Percentiles rank a stretch among this genome's conserved stretches.
Evolutionary conservation across 179 eudicot species (phyloP).

Genomic region (Beta corolliflora): DNA sequence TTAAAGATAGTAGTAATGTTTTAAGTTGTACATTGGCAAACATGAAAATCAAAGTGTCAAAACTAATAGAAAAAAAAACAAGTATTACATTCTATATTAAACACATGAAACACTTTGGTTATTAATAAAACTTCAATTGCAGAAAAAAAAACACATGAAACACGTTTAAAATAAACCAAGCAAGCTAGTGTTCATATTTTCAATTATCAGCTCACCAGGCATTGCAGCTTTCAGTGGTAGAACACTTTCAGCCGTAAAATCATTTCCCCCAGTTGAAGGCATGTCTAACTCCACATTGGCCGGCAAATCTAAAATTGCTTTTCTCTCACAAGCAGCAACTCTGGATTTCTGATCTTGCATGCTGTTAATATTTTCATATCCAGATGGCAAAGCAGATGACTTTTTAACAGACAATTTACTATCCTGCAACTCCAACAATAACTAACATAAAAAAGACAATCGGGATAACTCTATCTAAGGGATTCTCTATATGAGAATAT

Average conservation of each 20-base stretch:
- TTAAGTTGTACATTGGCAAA: too few species aligned
- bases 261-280: slow-evolving; percentile 45
- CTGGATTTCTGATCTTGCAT: slow-evolving; percentile 41
- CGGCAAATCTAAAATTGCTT: slow-evolving; percentile 40
- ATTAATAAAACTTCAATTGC: too few species aligned
- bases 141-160: neutral
- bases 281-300: slow-evolving; percentile 43
- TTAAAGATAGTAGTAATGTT: too few species aligned
- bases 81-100: too few species aligned
- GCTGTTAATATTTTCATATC: slow-evolving; percentile 34
- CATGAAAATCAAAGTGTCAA: too few species aligned
- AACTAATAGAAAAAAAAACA: too few species aligned
- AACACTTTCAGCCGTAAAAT: slow-evolving; percentile 35
- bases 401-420: slow-evolving; percentile 34
- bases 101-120: too few species aligned
- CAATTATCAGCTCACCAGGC: slow-evolving; percentile 49
- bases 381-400: slow-evolving; percentile 27
- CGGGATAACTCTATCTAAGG: neutral
- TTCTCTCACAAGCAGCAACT: slow-evolving; percentile 38
- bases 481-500: neutral
- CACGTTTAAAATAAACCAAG: neutral
- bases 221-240: slow-evolving; percentile 44
- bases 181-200: slow-evolving; percentile 3
- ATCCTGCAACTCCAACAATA: slow-evolving; percentile 44
- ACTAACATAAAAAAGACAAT: neutral